Base-by-base conservation (phyloP, 768 basidiomycete genomes). In the Russula vinacea region DNA sequence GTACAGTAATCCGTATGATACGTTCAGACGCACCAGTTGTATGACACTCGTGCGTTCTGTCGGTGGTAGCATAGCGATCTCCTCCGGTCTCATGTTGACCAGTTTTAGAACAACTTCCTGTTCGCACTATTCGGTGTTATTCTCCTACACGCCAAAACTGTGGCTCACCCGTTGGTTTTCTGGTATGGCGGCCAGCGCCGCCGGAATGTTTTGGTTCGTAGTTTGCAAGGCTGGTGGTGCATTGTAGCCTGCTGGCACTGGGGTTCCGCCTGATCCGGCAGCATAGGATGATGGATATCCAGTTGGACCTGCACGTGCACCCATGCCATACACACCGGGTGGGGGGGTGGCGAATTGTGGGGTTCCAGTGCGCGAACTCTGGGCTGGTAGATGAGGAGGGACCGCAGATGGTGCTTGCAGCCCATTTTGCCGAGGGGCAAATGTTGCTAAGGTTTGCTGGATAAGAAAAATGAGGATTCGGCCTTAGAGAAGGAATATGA, bases 31-130 rank as follows among this genome's bases (percentile, higher is more conserved):
- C 45, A 94, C 93, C 71, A 97, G 78, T 76, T 94, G 90, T 69
- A 93, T 82, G 68, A 94, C 87, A 39, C 84, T 90, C 13, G 84
- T 81, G 32, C 89, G 80, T 70, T 95, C 92, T 5, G 80, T 75
- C 1, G 87, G 85, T 11, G 91, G 88, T 40, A 96, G 75, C 66
- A 79, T 78, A 56, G 85, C 84, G 62, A 97, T 87, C 73, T 97
- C 91, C 44, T 92, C 92, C 2, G 87, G 84, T 1, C 90, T 89
- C 86, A 98, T 89, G 40, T 83, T 78, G 60, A 94, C 70, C 3
- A 95, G 87, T 58, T 87, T 87, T 76, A 90, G 80, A 42, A 95
- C 85, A 75, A 92, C 84, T 44, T 83, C 83, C 88, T 87, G 64
- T 14, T 63, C 39, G 56, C 8, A 71, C 61, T 54, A 61, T 69